Base-by-base conservation (phyloP, 148 eudicot species). In the Spergularia marina region DNA sequence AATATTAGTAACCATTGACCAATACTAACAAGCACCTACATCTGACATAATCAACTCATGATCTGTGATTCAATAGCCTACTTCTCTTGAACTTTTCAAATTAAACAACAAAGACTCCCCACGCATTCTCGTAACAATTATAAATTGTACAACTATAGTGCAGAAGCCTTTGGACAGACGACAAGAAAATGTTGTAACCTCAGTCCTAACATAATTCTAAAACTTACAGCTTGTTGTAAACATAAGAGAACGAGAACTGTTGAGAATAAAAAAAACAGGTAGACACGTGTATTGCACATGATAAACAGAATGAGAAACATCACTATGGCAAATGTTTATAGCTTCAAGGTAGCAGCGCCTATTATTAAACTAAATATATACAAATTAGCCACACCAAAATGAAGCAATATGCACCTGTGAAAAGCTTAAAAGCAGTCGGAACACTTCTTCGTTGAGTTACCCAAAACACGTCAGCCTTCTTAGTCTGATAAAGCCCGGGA, bases 341-440 rank as follows among this genome's bases (percentile, higher is more conserved):
- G 1, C 36, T 30, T 30, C 36, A 30, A 30, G 36, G 2, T 30
- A 30, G 36, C 36, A 30, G 36, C 36, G 36, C 36, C 2, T 30
- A 30, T 30, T 30, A 30, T 30, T 30, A 2, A 30, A 30, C 3
- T 30, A 30, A 3, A 30, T 30, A 30, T 30, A 30, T 30, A 30
- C 36, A 0, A 30, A 30, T 30, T 11, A 23, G 57, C 44, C 25
- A 20, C 66, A 74, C 39, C 39, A 56, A 76, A 13, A 36, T 1
- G 54, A 70, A 71, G 55, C 36, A 80, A 68, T 72, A 40, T 65
- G 81, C 63, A 94, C 98, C 98, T 87, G 95, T 90, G 84, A 91
- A 94, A 69, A 94, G 95, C 74, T 90, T 94, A 72, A 90, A 94
- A 14, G 98, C 95, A 11, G 98, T 84, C 1, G 98, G 98, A 71